Percentiles rank a stretch among this genome's conserved stretches.
Evolutionary conservation across 139 green algal genomes (phyloP).

Genomic region (Penium margaritaceum): DNA sequence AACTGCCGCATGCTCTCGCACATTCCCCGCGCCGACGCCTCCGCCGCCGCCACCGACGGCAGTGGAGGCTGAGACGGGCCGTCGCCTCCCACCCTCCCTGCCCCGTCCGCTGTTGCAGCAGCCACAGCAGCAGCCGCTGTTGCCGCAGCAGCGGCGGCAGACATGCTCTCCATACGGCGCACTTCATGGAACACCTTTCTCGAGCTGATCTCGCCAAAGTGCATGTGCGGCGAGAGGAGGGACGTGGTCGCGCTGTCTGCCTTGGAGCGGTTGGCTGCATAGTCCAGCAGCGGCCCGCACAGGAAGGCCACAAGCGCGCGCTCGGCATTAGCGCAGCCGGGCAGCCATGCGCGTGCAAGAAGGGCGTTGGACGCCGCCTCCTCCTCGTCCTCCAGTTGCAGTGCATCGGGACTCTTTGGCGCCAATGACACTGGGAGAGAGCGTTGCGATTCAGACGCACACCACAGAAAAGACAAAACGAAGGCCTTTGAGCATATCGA

Average conservation of each 20-base stretch:
- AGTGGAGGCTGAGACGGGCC: no score
- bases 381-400: slow-evolving; percentile 66
- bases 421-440: no score
- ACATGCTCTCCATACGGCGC: slow-evolving; percentile 12
- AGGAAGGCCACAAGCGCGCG: slow-evolving; percentile 66
- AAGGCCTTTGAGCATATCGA: no score
- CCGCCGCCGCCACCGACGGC: not conserved
- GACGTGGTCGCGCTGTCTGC: slow-evolving; percentile 68
- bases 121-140: no score
- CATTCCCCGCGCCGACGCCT: no score
- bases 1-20: slow-evolving; percentile 52
- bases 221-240: slow-evolving; percentile 82
- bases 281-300: slow-evolving; percentile 53
- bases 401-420: no score
- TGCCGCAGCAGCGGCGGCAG: no score
- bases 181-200: slow-evolving; percentile 42
- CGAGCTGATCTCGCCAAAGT: slow-evolving; percentile 69
- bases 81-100: slow-evolving; percentile 12
- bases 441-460: no score
- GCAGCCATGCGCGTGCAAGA: slow-evolving; percentile 65
- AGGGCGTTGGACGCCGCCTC: slow-evolving; percentile 66
- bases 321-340: slow-evolving; percentile 56
- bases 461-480: no score
- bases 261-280: slow-evolving; percentile 61
- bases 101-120: no score